Evolutionary conservation across 2,329 filamentous ascomycete genomes (phyloP).

Genomic region (Phyllosticta citrichinensis): DNA sequence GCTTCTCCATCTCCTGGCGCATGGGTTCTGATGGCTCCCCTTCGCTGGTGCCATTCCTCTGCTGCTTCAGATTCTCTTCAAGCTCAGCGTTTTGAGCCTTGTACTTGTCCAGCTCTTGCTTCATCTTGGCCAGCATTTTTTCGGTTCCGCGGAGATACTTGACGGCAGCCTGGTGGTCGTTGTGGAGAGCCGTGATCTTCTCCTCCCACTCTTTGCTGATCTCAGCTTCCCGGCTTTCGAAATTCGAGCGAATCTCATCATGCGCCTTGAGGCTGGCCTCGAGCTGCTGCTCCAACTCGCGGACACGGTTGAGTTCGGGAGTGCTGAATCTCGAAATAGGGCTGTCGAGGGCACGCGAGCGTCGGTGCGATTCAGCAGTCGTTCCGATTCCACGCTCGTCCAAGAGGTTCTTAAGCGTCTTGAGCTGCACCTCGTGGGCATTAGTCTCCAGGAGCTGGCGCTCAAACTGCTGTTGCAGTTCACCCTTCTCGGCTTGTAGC

Average conservation of each 20-base stretch:
- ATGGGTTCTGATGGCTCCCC: slow-evolving; percentile 44
- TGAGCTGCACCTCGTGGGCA: slow-evolving; percentile 83
- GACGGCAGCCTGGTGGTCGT: slow-evolving; percentile 94
- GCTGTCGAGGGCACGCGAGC: slow-evolving; percentile 62
- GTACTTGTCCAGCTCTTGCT: slow-evolving; percentile 88
- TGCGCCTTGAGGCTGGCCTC: slow-evolving; percentile 67
- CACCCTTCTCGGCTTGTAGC: slow-evolving; percentile 70
- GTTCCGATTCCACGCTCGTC: slow-evolving; percentile 65
- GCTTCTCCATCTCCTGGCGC: slow-evolving; percentile 55
- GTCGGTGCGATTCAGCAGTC: slow-evolving; percentile 60
- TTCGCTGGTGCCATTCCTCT: slow-evolving; percentile 24
- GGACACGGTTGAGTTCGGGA: slow-evolving; percentile 68
- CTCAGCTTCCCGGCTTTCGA: slow-evolving; percentile 72
- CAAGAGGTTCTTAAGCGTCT: slow-evolving; percentile 85
- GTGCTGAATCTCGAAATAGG: slow-evolving; percentile 64
- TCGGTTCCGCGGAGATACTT: slow-evolving; percentile 98
- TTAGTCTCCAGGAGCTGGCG: slow-evolving; percentile 89
- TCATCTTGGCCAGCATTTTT: slow-evolving; percentile 98
- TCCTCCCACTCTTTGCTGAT: slow-evolving; percentile 85
- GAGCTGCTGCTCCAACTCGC: slow-evolving; percentile 82
- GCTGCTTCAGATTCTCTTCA: slow-evolving; percentile 66
- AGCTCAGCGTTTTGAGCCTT: slow-evolving; percentile 78
- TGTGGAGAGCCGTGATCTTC: slow-evolving; percentile 86
- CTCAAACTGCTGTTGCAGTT: slow-evolving; percentile 72
- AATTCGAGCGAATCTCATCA: slow-evolving; percentile 70